Percentiles rank a stretch among this genome's conserved stretches.
Evolutionary conservation across 2,329 filamentous ascomycete species (phyloP).

Genomic region (Emericellopsis atlantica): DNA sequence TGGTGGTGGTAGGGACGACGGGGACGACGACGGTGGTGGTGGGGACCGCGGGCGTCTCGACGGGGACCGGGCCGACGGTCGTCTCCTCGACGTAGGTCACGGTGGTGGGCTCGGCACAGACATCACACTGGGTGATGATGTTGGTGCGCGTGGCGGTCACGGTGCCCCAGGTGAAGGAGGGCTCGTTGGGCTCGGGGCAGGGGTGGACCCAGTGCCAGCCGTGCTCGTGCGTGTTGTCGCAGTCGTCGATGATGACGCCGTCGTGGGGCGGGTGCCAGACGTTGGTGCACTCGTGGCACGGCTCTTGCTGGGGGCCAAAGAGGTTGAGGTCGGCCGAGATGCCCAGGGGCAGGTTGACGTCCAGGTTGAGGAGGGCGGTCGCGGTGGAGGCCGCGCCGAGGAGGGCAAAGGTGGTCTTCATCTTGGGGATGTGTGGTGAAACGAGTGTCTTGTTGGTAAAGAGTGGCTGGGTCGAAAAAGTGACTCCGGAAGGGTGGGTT

Average conservation of each 20-base stretch:
- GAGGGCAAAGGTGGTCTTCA: constrained; percentile 6
- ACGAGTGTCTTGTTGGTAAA: neutral
- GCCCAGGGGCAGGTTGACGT: constrained; percentile 5
- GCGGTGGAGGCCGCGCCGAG: constrained; percentile 9
- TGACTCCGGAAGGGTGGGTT: neutral
- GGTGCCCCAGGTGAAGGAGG: constrained; percentile 22
- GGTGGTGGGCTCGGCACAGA: constrained; percentile 19
- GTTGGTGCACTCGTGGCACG: constrained; percentile 13
- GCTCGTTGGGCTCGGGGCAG: constrained; percentile 11
- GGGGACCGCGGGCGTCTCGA: constrained; percentile 5
- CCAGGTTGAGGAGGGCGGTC: constrained; percentile 5
- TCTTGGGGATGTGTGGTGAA: neutral
- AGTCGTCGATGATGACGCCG: constrained; percentile 19
- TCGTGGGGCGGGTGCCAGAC: constrained; percentile 24
- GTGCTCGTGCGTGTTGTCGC: constrained; percentile 14
- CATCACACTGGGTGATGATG: constrained; percentile 26
- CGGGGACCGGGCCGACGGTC: constrained; percentile 29
- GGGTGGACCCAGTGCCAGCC: constrained; percentile 24
- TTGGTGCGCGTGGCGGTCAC: constrained; percentile 26
- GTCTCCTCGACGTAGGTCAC: constrained; percentile 24
- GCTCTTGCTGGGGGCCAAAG: constrained; percentile 6
- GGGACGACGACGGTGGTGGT: neutral
- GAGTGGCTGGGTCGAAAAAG: neutral
- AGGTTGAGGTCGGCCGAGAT: constrained; percentile 6
- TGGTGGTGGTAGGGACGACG: neutral